These are phyloP conservation scores for Claviceps sp. DNA, from an alignment of 2,329 filamentous ascomycete species.

Conservation along the genomic window DNA sequence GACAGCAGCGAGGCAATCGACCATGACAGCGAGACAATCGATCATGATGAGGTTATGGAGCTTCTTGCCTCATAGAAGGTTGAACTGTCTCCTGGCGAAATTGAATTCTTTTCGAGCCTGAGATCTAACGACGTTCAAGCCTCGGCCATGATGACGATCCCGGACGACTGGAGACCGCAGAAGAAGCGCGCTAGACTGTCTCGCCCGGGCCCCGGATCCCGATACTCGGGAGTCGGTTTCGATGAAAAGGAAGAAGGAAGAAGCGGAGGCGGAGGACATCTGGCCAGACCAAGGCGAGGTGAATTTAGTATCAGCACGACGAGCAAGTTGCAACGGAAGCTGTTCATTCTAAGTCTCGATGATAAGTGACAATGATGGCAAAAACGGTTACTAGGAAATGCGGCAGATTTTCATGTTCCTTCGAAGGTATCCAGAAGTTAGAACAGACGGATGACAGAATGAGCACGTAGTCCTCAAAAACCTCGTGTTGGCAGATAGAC, in stretches of 20 bases:
- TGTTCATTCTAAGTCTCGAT: slow-evolving; percentile 3
- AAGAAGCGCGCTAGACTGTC: neutral
- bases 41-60: too few species aligned
- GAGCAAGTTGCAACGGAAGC: neutral
- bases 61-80: slow-evolving; percentile 8
- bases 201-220: neutral
- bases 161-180: slow-evolving; percentile 2
- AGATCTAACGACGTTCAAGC: slow-evolving; percentile 6
- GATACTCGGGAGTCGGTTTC: neutral
- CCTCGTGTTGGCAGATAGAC: slow-evolving; percentile 12
- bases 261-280: neutral
- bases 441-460: slow-evolving; percentile 6
- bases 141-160: slow-evolving; percentile 1
- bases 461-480: slow-evolving; percentile 7
- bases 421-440: slow-evolving; percentile 1
- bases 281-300: neutral
- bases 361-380: neutral
- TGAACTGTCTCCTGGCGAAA: neutral
- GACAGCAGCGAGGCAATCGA: slow-evolving; percentile 1
- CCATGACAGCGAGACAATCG: slow-evolving; percentile 26
- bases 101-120: slow-evolving; percentile 2
- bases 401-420: slow-evolving; percentile 1
- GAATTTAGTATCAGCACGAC: neutral
- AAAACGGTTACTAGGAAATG: neutral
- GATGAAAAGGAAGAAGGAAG: neutral